Evolutionary conservation across 140 eudicot species (phyloP).

Genomic region (Flaveria floridana): DNA sequence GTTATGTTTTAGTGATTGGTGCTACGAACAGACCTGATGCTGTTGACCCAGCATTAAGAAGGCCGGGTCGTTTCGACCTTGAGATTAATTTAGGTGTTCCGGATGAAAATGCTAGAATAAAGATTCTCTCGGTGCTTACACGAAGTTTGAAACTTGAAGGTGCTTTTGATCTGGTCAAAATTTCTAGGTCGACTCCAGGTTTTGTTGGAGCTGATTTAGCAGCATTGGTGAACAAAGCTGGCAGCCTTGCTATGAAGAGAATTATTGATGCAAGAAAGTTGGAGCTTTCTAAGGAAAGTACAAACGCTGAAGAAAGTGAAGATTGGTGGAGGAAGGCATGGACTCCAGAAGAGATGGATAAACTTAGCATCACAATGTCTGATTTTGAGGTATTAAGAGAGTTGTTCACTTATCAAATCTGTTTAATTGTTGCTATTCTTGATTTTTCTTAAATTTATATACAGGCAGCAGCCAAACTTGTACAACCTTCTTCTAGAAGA

Average conservation of each 20-base stretch:
- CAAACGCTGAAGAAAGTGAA: conserved; percentile 40
- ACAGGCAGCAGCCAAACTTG: conserved; percentile 72
- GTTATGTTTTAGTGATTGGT: conserved; percentile 77
- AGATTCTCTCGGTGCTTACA: conserved; percentile 67
- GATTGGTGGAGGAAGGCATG: conserved; percentile 74
- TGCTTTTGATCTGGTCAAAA: conserved; percentile 59
- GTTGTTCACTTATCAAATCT: not conserved
- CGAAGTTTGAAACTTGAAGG: conserved; percentile 67
- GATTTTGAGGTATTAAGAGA: conserved; percentile 76
- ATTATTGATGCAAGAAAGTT: conserved; percentile 56
- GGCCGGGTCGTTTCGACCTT: conserved; percentile 91
- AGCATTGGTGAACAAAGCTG: conserved; percentile 68
- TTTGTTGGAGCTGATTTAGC: conserved; percentile 89
- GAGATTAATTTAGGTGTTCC: conserved; percentile 83
- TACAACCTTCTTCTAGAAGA: conserved; percentile 88
- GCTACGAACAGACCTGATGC: conserved; percentile 98
- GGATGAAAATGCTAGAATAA: conserved; percentile 72
- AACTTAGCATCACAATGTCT: conserved; percentile 65
- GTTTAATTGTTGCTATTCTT: conserved; percentile 3
- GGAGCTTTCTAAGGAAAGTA: conserved; percentile 43
- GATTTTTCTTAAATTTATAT: conserved; percentile 1
- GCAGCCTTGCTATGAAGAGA: conserved; percentile 81
- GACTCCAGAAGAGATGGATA: conserved; percentile 74
- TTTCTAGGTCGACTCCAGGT: conserved; percentile 81
- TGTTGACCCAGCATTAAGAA: conserved; percentile 84